Percentiles rank a stretch among this genome's conserved stretches.
phyloP scores from a whole-genome alignment of 2,329 filamentous ascomycete species.

The Zymoseptoria crescenta region DNA sequence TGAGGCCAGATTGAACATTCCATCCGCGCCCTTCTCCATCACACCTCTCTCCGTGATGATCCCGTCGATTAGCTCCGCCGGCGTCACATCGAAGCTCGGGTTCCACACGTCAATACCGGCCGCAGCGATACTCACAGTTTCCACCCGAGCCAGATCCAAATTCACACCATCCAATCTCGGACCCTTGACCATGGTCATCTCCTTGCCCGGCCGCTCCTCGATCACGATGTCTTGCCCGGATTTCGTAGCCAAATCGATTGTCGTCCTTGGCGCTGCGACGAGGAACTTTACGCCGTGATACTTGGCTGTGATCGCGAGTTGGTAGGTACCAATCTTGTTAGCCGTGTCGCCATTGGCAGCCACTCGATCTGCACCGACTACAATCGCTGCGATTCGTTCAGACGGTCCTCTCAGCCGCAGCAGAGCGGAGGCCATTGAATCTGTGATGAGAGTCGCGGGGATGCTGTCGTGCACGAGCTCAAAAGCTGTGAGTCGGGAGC shows the following conservation, averaged over 20 bases:
- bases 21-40: constrained; percentile 65
- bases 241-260: constrained; percentile 75
- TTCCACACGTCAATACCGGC: constrained; percentile 84
- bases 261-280: constrained; percentile 89
- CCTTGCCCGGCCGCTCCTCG: constrained; percentile 72
- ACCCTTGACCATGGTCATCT: constrained; percentile 79
- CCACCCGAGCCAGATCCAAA: constrained; percentile 56
- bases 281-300: constrained; percentile 89
- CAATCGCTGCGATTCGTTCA: constrained; percentile 71
- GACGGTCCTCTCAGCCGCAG: constrained; percentile 55
- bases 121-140: constrained; percentile 71
- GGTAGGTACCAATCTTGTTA: constrained; percentile 97
- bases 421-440: constrained; percentile 91
- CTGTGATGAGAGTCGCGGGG: constrained; percentile 83
- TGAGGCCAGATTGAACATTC: constrained; percentile 51
- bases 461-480: constrained; percentile 93
- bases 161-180: constrained; percentile 55
- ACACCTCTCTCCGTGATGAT: constrained; percentile 90
- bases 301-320: constrained; percentile 79
- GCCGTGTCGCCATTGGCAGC: constrained; percentile 95
- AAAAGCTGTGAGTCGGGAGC: constrained; percentile 86
- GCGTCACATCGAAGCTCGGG: constrained; percentile 92
- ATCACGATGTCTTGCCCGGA: constrained; percentile 78
- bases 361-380: constrained; percentile 91
- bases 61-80: constrained; percentile 78